Percentiles rank a stretch among this genome's conserved stretches.
Conservation (phyloP, 345 rosid genomes). For the Linum usitatissimum region DNA sequence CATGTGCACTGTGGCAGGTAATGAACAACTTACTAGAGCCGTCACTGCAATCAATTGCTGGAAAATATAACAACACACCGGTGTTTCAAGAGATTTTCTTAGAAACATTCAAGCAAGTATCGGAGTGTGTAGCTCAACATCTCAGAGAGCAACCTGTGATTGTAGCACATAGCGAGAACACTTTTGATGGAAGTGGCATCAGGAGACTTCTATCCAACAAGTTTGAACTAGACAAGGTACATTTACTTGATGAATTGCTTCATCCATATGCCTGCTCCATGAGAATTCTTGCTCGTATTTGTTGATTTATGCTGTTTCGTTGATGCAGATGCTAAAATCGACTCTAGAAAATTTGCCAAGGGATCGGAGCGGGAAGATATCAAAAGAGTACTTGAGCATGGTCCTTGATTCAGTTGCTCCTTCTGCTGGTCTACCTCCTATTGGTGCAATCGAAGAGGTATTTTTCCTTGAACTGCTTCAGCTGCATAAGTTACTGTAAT, state of each 20-base stretch:
- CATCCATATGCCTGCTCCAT: background rate
- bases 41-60: slow-evolving; percentile 31
- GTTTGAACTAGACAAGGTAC: slow-evolving; percentile 80
- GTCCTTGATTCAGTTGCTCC: slow-evolving; percentile 65
- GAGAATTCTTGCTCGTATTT: background rate
- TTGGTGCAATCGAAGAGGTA: slow-evolving; percentile 76
- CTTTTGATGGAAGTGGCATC: slow-evolving; percentile 75
- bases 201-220: slow-evolving; percentile 64
- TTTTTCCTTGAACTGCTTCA: background rate
- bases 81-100: slow-evolving; percentile 43
- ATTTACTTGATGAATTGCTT: background rate
- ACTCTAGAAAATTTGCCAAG: slow-evolving; percentile 46
- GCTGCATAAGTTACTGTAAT: background rate
- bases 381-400: slow-evolving; percentile 50
- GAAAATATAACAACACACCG: slow-evolving; percentile 27
- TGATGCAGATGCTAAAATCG: slow-evolving; percentile 43
- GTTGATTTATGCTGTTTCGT: background rate
- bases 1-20: slow-evolving; percentile 32
- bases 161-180: slow-evolving; percentile 82
- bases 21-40: slow-evolving; percentile 66
- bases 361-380: slow-evolving; percentile 57
- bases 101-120: slow-evolving; percentile 57
- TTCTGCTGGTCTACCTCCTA: slow-evolving; percentile 71
- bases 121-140: slow-evolving; percentile 48
- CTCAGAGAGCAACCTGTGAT: slow-evolving; percentile 90